These are phyloP conservation scores for Solanum virginianum DNA, from an alignment of 257 asterid genomes.

Conservation along the genomic window DNA sequence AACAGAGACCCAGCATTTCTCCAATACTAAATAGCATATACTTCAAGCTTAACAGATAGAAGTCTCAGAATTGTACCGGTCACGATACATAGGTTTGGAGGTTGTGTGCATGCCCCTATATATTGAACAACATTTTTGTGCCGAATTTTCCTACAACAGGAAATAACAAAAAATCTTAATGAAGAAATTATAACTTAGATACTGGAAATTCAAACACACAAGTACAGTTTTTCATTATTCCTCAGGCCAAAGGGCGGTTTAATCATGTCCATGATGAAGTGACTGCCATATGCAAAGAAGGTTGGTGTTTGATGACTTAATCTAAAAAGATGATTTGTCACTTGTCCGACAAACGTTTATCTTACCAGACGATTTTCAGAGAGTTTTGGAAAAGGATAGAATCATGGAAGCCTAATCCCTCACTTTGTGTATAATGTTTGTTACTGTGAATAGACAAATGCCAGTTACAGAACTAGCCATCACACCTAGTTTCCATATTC, in stretches of 20 bases:
- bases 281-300: background rate
- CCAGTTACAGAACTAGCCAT: background rate
- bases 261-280: background rate
- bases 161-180: background rate
- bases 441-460: background rate
- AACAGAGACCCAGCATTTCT: background rate
- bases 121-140: background rate
- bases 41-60: background rate
- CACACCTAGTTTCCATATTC: background rate
- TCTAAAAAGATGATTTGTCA: background rate
- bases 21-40: background rate
- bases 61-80: background rate
- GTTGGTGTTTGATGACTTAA: background rate
- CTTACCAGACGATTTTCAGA: background rate
- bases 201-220: background rate
- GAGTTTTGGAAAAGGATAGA: background rate
- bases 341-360: background rate
- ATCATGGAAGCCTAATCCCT: background rate
- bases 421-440: background rate
- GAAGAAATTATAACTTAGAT: background rate
- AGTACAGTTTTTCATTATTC: background rate
- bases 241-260: background rate
- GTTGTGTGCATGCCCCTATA: background rate
- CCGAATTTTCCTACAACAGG: constrained; percentile 1
- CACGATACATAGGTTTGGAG: background rate